Evolutionary conservation across 352 stramenopile genomes (phyloP).

Genomic region (Globisporangium iwayamae): DNA sequence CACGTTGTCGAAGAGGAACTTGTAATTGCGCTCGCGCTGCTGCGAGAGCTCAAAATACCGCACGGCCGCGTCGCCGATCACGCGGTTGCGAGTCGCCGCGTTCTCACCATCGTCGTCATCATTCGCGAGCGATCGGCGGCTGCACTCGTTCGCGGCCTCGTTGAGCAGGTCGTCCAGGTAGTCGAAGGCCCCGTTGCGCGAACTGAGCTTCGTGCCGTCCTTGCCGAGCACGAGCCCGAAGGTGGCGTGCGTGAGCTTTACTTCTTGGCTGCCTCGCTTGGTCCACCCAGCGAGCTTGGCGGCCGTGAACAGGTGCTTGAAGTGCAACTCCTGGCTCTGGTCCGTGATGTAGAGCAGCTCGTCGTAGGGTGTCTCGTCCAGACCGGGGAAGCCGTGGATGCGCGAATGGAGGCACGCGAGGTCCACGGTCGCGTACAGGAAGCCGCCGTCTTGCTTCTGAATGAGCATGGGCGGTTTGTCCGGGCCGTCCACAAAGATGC

Average conservation of each 20-base stretch:
- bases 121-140: conserved; percentile 46
- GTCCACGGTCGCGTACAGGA: conserved; percentile 78
- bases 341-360: conserved; percentile 83
- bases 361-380: conserved; percentile 69
- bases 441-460: conserved; percentile 76
- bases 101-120: conserved; percentile 16
- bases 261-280: conserved; percentile 23
- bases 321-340: conserved; percentile 75
- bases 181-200: conserved; percentile 75
- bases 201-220: conserved; percentile 80
- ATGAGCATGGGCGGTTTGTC: conserved; percentile 82
- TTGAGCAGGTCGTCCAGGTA: conserved; percentile 75
- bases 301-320: conserved; percentile 71
- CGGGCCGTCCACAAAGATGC: conserved; percentile 64
- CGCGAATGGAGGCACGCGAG: conserved; percentile 67
- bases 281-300: conserved; percentile 53
- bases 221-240: conserved; percentile 81
- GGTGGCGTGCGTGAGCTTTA: conserved; percentile 61
- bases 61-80: conserved; percentile 71
- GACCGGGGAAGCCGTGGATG: conserved; percentile 62
- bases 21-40: conserved; percentile 83
- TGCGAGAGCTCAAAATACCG: conserved; percentile 84
- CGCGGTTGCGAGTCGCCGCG: conserved; percentile 31
- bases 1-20: conserved; percentile 81
- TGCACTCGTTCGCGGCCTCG: conserved; percentile 57